A percentile compares a stretch with the other conserved stretches of the same genome.
Conservation (phyloP, 2,329 filamentous ascomycete species). For the Pseudogymnoascus sp. region DNA sequence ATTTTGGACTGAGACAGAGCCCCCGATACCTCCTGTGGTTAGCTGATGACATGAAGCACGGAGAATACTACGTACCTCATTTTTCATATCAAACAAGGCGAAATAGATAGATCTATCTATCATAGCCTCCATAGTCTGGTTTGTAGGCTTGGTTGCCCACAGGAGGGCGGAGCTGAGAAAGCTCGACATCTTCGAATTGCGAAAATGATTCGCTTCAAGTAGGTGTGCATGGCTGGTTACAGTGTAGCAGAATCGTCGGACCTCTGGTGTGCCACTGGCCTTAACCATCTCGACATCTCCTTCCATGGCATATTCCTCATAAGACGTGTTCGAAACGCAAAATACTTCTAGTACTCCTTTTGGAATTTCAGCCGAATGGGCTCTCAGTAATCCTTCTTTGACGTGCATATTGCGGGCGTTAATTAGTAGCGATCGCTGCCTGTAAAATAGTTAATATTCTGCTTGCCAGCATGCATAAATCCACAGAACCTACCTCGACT, state of each 20-base stretch:
- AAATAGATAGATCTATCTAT: conserved; percentile 12
- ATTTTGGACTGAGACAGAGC: conserved; percentile 6
- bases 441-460: conserved; percentile 13
- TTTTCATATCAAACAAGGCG: conserved; percentile 9
- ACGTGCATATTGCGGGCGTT: conserved; percentile 27
- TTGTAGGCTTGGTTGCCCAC: conserved; percentile 17
- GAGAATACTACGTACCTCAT: conserved; percentile 13
- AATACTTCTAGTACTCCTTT: conserved; percentile 26
- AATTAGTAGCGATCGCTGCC: conserved; percentile 25
- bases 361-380: conserved; percentile 21
- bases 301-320: conserved; percentile 27
- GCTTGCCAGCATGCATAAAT: neutral
- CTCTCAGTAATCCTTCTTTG: conserved; percentile 20
- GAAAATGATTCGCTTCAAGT: conserved; percentile 25
- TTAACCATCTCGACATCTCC: conserved; percentile 23
- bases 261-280: conserved; percentile 27
- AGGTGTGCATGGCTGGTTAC: conserved; percentile 28
- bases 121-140: conserved; percentile 7
- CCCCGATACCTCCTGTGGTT: conserved; percentile 10
- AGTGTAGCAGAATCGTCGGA: conserved; percentile 28
- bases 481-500: conserved; percentile 18
- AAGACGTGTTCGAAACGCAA: conserved; percentile 30
- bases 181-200: conserved; percentile 21
- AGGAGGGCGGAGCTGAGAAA: conserved; percentile 26
- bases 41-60: neutral